Conservation (phyloP, 2,329 filamentous ascomycete species). For the Purpureocillium takamizusanense region DNA sequence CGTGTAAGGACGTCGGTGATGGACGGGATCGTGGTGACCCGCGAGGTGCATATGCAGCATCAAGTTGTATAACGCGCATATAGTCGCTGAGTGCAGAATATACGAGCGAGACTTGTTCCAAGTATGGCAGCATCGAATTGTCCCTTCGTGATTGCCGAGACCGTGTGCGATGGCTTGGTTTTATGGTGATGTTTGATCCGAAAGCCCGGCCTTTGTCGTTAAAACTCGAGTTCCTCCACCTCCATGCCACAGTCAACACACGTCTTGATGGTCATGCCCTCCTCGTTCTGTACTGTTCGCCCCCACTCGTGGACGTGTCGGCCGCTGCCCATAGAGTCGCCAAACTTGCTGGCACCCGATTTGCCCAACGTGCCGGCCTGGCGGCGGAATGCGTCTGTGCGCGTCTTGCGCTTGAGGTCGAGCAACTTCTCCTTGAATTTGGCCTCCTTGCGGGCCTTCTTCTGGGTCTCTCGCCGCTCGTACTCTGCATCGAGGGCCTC, state of each 20-base stretch:
- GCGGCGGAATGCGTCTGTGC: slow-evolving; percentile 80
- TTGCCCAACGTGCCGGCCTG: slow-evolving; percentile 52
- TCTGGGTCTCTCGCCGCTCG: slow-evolving; percentile 65
- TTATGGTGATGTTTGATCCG: no score
- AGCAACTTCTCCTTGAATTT: slow-evolving; percentile 86
- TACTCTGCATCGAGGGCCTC: slow-evolving; percentile 86
- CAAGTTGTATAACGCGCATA: neutral
- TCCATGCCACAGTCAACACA: slow-evolving; percentile 71
- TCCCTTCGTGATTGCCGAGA: no score
- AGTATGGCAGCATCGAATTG: no score
- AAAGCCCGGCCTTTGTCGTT: neutral
- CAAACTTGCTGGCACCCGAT: slow-evolving; percentile 53
- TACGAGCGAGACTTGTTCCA: no score
- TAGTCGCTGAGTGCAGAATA: no score
- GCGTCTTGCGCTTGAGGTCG: slow-evolving; percentile 86
- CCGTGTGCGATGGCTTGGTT: no score
- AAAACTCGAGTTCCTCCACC: slow-evolving; percentile 64
- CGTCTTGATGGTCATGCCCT: slow-evolving; percentile 72
- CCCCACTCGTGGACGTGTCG: slow-evolving; percentile 89
- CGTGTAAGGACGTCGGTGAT: neutral
- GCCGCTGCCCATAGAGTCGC: slow-evolving; percentile 60
- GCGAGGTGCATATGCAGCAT: slow-evolving; percentile 4
- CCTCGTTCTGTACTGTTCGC: slow-evolving; percentile 56
- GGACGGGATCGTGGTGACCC: slow-evolving; percentile 6
- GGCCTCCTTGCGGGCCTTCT: slow-evolving; percentile 77